Evolutionary conservation across 345 rosid genomes (phyloP), one percentile per base, ranked within the genome.

Genomic region (Physaria fendleri): DNA sequence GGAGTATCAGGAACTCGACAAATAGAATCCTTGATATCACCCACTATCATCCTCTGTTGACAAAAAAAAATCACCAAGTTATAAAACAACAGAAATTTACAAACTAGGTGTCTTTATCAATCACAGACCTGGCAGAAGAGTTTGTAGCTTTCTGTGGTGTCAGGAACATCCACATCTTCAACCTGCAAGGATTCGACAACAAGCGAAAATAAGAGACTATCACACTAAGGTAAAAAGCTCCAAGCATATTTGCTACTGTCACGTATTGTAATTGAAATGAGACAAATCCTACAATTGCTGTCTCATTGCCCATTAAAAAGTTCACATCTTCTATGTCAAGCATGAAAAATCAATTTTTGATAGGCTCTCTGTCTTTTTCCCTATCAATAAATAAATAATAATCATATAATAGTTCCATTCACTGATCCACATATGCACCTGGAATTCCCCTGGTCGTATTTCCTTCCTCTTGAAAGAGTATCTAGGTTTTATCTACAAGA

Each of bases 401-500:
- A 3, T 37, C 23, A 55, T 11, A 42, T 47, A 70, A 23, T 18
- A 44, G 70, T 33, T 43, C 50, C 38, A 53, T 56, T 38, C 24
- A 59, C 42, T 38, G 35, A 56, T 69, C 27, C 16, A 71, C 44
- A 46, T 22, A 50, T 8, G 50, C 24, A 91, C 99, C 97, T 87
- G 97, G 79, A 82, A 94, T 10, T 85, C 99, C 22, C 96, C 89
- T 1, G 93, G 78, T 29, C 95, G 88, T 66, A 74, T 70, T 75
- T 94, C 99, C 77, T 90, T 90, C 76, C 99, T 82, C 84, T 87
- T 90, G 76, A 90, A 94, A 23, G 99, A 90, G 69, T 94, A 94
- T 74, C 97, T 90, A 11, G 99, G 99, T 76, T 71, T 87, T 71
- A 94, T 85, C 99, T 94, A 77, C 67, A 80, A 80, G 47, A 57